Conservation (phyloP, 2,329 filamentous ascomycete species). For the Gyromitra esculenta region DNA sequence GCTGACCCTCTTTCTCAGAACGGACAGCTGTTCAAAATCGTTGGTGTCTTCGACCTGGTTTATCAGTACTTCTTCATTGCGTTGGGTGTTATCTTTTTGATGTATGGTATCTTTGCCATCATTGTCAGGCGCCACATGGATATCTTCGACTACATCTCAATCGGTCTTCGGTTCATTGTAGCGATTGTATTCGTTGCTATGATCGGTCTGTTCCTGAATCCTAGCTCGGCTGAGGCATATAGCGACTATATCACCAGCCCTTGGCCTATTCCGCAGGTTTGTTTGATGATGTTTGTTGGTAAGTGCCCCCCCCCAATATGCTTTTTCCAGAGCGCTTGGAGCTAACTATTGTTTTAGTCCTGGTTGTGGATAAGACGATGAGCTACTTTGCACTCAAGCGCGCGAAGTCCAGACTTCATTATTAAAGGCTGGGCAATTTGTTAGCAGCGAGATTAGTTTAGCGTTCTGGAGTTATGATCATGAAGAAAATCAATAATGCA, state of each 20-base stretch:
- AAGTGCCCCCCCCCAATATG: slow-evolving; percentile 48
- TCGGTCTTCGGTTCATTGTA: slow-evolving; percentile 58
- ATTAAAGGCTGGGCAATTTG: background rate
- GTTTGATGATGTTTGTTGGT: slow-evolving; percentile 60
- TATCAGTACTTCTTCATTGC: slow-evolving; percentile 60
- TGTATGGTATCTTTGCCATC: slow-evolving; percentile 60
- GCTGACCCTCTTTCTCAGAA: slow-evolving; percentile 7
- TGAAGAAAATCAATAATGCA: background rate
- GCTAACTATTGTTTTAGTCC: slow-evolving; percentile 35
- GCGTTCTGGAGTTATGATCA: background rate
- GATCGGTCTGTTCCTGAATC: slow-evolving; percentile 58
- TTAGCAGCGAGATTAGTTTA: background rate
- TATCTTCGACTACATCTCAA: slow-evolving; percentile 61
- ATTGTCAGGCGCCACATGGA: slow-evolving; percentile 62
- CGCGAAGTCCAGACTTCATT: slow-evolving; percentile 9
- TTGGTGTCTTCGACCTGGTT: slow-evolving; percentile 60
- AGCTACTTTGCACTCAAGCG: slow-evolving; percentile 40
- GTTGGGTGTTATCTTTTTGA: slow-evolving; percentile 57
- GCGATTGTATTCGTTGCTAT: slow-evolving; percentile 58
- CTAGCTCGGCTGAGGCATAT: slow-evolving; percentile 58
- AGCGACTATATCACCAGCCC: slow-evolving; percentile 56
- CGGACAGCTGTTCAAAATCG: slow-evolving; percentile 47
- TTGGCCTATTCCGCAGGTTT: slow-evolving; percentile 59
- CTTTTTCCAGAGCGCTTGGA: background rate
- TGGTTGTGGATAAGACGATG: slow-evolving; percentile 48